Evolutionary conservation across 163 green algal species (phyloP), one percentile per base, ranked within the genome.

Genomic region (Prototheca cutis): DNA sequence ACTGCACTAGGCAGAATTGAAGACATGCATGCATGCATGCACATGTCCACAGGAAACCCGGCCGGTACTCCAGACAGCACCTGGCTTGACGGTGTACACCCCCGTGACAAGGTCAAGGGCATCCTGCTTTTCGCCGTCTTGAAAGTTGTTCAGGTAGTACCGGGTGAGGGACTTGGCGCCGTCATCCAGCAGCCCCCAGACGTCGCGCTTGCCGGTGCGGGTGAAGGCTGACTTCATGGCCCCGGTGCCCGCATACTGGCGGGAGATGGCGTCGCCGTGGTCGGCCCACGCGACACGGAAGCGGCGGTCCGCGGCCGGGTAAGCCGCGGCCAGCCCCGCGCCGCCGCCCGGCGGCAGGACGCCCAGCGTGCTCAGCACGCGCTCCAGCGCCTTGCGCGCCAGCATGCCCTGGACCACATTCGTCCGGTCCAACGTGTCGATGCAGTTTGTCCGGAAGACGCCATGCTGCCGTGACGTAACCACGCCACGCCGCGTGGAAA

Each of bases 131-230:
- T 45, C 33, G 6, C 87, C 84, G 59, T 90, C 85, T 56, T 75
- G 58, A 67, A 91, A 95, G 76, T 94, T 95, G 78, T 96, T 96
- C 17, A 95, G 69, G 69, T 87, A 92, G 76, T 95, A 96, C 23
- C 85, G 47, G 33, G 73, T 72, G 10, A 68, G 63, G 15, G 56
- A 73, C 68, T 89, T 86, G 45, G 64, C 39, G 40, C 83, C 86
- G 49, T 95, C 88, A 48, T 95, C 87, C 29, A 93, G 30, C 24
- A 94, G 63, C 23, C 88, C 88, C 29, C 67, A 78, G 0, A 83
- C 58, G 29, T 82, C 87, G 59, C 88, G 80, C 74, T 92, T 89
- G 36, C 68, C 72, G 23, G 87, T 95, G 64, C 88, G 83, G 2
- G 86, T 94, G 76, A 94, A 95, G 42, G 82, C 86, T 55, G 68